phyloP scores from a whole-genome alignment of 225 moss, liverwort and hornwort genomes.

The Climacium dendroides region DNA sequence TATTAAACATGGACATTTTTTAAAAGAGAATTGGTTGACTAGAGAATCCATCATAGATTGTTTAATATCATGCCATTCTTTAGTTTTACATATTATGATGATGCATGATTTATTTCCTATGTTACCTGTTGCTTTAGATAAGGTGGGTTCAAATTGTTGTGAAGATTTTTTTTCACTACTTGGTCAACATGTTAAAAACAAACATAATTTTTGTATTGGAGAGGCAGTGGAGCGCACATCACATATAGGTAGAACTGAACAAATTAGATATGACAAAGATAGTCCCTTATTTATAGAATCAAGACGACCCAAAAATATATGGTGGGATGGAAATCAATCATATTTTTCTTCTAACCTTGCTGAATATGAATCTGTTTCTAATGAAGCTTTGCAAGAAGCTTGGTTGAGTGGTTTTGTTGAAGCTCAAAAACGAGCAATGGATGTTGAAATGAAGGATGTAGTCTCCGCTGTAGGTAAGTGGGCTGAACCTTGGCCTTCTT shows the following conservation, averaged over 20 bases:
- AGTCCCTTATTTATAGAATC: neutral
- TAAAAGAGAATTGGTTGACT: too few relatives aligned
- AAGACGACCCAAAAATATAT: neutral
- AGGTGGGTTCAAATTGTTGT: neutral
- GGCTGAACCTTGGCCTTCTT: neutral
- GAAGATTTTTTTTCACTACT: neutral
- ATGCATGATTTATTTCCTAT: neutral
- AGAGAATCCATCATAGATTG: too few relatives aligned
- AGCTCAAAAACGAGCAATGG: neutral
- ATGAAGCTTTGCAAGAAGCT: neutral
- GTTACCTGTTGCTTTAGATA: neutral
- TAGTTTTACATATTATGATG: neutral
- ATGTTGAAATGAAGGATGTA: neutral
- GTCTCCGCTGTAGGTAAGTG: neutral
- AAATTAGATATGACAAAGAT: neutral
- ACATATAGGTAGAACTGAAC: neutral
- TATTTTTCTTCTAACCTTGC: neutral
- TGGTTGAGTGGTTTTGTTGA: neutral
- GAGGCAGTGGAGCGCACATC: too few relatives aligned
- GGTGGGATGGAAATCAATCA: neutral
- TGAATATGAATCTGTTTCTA: neutral
- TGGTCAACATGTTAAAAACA: neutral
- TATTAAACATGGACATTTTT: neutral
- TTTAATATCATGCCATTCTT: neutral
- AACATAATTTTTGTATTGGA: neutral